Base-by-base conservation (phyloP, 495 filamentous ascomycete species). In the Penicillium samsonianum region DNA sequence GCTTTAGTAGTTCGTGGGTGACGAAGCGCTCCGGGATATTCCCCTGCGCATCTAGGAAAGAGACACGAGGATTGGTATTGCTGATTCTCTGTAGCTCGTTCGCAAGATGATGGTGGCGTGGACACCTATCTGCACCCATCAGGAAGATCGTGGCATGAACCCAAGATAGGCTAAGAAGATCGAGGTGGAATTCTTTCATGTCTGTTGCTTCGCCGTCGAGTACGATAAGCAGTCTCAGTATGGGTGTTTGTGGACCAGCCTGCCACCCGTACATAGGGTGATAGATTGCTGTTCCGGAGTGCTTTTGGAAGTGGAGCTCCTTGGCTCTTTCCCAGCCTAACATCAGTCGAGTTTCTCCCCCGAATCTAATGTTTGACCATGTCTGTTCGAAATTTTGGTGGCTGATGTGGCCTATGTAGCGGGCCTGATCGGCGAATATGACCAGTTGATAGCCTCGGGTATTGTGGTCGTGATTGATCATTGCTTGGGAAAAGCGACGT, bases 131-230 rank as follows among this genome's bases (percentile, higher is more conserved):
- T 5, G 76, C 75, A 23, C 78, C 77, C 38, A 80, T 77, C 53
- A 80, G 46, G 64, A 80, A 79, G 50, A 80, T 78, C 0, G 77
- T 80, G 26, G 78, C 69, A 60, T 79, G 74, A 1, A 72, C 78
- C 78, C 78, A 80, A 11, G 69, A 67, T 14, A 77, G 71, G 20
- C 73, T 61, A 25, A 80, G 67, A 5, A 80, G 63, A 47, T 79
- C 76, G 7, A 80, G 66, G 49, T 80, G 77, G 55, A 80, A 80
- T 52, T 79, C 78, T 52, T 80, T 73, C 72, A 80, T 80, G 37
- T 80, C 78, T 7, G 63, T 72, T 11, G 76, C 74, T 63, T 80
- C 78, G 9, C 74, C 74, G 56, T 77, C 75, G 8, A 80, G 66
- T 0, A 79, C 49, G 10, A 80, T 68, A 3, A 80, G 67, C 7